Conservation (phyloP, 1,139 yeast species). For the Yamadazyma diddensiae region DNA sequence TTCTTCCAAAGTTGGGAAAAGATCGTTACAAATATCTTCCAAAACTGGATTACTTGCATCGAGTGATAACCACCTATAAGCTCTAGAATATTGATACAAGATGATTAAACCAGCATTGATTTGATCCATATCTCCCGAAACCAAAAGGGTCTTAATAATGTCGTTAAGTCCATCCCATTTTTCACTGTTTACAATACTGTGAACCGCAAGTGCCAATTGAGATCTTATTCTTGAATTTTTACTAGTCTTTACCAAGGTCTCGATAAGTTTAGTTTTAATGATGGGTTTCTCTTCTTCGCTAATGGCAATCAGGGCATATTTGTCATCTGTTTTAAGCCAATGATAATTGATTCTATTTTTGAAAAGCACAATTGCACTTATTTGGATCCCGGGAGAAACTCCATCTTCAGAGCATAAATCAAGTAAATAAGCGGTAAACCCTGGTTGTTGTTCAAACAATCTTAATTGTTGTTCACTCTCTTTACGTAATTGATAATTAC, state of each 20-base stretch:
- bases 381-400: constrained; percentile 47
- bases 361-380: constrained; percentile 65
- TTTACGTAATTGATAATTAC: constrained; percentile 33
- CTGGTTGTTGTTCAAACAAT: constrained; percentile 45
- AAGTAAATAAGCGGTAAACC: constrained; percentile 57
- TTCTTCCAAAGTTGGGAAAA: constrained; percentile 57
- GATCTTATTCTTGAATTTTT: constrained; percentile 32
- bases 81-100: constrained; percentile 53
- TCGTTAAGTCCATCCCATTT: constrained; percentile 46
- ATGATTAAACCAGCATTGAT: constrained; percentile 58
- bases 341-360: constrained; percentile 59
- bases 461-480: constrained; percentile 41
- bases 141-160: constrained; percentile 38
- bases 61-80: constrained; percentile 55
- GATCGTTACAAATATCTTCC: constrained; percentile 45
- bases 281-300: constrained; percentile 47
- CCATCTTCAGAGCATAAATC: constrained; percentile 49
- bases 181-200: constrained; percentile 39
- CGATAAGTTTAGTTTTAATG: constrained; percentile 52
- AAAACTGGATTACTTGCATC: constrained; percentile 44
- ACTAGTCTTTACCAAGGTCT: constrained; percentile 37
- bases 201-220: constrained; percentile 44
- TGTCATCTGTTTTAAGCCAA: constrained; percentile 52
- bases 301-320: constrained; percentile 29
- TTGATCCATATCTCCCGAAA: constrained; percentile 48